Evolutionary conservation across 768 basidiomycete species (phyloP).

Genomic region (Boletus sensibilis): DNA sequence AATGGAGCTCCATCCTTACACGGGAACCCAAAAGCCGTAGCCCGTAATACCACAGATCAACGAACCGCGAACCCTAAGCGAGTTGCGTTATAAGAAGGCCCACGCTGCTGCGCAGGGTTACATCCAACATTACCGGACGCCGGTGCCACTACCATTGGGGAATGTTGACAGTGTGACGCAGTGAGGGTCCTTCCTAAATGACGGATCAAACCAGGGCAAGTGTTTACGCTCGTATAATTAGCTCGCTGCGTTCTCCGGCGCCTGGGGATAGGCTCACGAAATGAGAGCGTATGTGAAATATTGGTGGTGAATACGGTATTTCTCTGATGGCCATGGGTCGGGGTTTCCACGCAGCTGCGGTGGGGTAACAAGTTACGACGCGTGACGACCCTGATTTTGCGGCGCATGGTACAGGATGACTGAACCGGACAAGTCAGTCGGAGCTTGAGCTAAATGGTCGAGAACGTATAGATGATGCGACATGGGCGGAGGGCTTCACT

Average conservation of each 20-base stretch:
- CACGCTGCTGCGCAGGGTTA: slow-evolving; percentile 20
- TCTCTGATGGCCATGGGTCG: slow-evolving; percentile 14
- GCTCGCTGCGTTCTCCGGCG: slow-evolving; percentile 4
- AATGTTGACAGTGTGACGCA: slow-evolving; percentile 15
- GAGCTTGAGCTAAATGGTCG: slow-evolving; percentile 21
- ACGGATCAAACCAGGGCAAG: slow-evolving; percentile 9
- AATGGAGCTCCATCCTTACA: slow-evolving; percentile 1
- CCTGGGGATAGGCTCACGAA: background rate
- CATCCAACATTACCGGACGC: slow-evolving; percentile 8
- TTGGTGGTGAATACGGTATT: slow-evolving; percentile 6
- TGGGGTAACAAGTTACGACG: background rate
- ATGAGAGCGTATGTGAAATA: slow-evolving; percentile 8
- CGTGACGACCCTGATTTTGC: slow-evolving; percentile 28
- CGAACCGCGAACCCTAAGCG: slow-evolving; percentile 20
- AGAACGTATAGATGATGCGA: slow-evolving; percentile 23
- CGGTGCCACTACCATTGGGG: slow-evolving; percentile 2
- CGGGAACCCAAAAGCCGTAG: slow-evolving; percentile 4
- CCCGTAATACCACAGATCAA: slow-evolving; percentile 8
- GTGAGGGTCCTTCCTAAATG: slow-evolving; percentile 1
- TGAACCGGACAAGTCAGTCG: slow-evolving; percentile 11
- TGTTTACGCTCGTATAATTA: slow-evolving; percentile 13
- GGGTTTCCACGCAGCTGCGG: slow-evolving; percentile 23
- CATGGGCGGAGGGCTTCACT: slow-evolving; percentile 29
- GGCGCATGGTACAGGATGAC: slow-evolving; percentile 11
- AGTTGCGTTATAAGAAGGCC: slow-evolving; percentile 4